A percentile compares a stretch with the other conserved stretches of the same genome.
Conservation (phyloP, 352 stramenopile species). For the Pythium inflatum region DNA sequence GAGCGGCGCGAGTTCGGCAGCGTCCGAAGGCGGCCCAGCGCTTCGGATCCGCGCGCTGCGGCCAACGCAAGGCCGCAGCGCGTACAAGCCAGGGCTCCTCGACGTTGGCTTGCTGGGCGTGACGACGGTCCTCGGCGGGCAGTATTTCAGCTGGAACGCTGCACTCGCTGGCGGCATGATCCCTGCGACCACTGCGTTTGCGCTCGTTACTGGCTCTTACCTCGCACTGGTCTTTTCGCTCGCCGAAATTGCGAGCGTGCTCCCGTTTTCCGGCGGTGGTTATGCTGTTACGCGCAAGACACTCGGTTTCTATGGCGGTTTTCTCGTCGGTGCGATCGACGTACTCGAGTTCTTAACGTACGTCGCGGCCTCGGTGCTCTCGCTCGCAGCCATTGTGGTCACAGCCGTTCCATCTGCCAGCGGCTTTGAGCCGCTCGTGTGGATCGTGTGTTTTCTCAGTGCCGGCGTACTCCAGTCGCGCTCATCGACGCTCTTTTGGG, state of each 20-base stretch:
- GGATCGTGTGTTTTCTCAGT: slow-evolving; percentile 12
- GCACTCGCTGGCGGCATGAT: slow-evolving; percentile 30
- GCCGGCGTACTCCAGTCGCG: slow-evolving; percentile 15
- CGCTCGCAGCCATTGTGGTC: slow-evolving; percentile 33
- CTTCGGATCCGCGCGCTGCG: neutral
- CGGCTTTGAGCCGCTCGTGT: slow-evolving; percentile 22
- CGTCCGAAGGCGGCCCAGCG: slow-evolving; percentile 13
- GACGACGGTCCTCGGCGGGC: slow-evolving; percentile 37
- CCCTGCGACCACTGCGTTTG: slow-evolving; percentile 6
- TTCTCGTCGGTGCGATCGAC: slow-evolving; percentile 30
- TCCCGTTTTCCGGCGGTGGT: slow-evolving; percentile 37
- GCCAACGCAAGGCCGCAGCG: neutral
- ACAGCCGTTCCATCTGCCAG: neutral
- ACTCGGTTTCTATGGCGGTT: slow-evolving; percentile 36
- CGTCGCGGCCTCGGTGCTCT: slow-evolving; percentile 29
- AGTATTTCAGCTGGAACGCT: slow-evolving; percentile 43
- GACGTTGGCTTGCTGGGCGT: slow-evolving; percentile 39
- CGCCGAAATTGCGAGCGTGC: slow-evolving; percentile 34
- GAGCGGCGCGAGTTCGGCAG: slow-evolving; percentile 11
- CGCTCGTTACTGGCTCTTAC: slow-evolving; percentile 32
- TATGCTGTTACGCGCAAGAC: slow-evolving; percentile 35
- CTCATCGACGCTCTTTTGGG: slow-evolving; percentile 29
- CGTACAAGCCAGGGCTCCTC: slow-evolving; percentile 1
- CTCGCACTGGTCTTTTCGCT: slow-evolving; percentile 28
- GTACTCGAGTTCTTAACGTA: slow-evolving; percentile 39